Evolutionary conservation across 805 yeast genomes (phyloP), one percentile per base, ranked within the genome.

Genomic region (Nakazawaea laoshanensis): DNA sequence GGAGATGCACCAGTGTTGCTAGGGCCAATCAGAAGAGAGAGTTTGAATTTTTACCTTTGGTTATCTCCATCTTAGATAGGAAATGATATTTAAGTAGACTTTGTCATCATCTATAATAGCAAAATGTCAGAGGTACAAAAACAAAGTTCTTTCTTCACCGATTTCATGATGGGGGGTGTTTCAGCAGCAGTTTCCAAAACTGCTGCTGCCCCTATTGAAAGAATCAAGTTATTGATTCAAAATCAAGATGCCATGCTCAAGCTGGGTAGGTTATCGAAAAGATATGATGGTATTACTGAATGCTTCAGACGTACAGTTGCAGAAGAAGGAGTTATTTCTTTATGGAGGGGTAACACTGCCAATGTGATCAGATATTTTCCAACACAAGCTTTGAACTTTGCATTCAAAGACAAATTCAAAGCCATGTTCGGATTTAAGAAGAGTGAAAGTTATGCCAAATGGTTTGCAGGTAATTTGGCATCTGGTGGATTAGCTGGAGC

Each of bases 311-410:
- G 96, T 77, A 88, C 96, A 50, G 81, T 87, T 47, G 81, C 83
- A 51, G 85, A 81, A 51, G 96, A 87, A 74, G 96, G 96, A 78
- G 57, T 83, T 45, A 72, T 67, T 49, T 69, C 96, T 45, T 86
- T 87, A 89, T 87, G 96, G 96, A 82, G 96, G 81, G 96, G 96
- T 77, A 87, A 87, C 88, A 88, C 96, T 48, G 96, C 96, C 57
- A 87, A 87, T 70, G 96, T 87, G 62, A 80, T 87, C 73, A 84
- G 96, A 76, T 87, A 88, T 79, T 87, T 87, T 94, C 96, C 96
- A 67, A 88, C 96, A 65, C 96, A 87, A 73, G 96, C 96, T 55
- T 77, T 87, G 62, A 87, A 87, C 82, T 88, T 87, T 58, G 96
- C 96, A 57, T 88, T 87, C 89, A 88, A 87, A 75, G 96, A 88